Evolutionary conservation across 352 stramenopile genomes (phyloP).

Genomic region (Pythium insidiosum): DNA sequence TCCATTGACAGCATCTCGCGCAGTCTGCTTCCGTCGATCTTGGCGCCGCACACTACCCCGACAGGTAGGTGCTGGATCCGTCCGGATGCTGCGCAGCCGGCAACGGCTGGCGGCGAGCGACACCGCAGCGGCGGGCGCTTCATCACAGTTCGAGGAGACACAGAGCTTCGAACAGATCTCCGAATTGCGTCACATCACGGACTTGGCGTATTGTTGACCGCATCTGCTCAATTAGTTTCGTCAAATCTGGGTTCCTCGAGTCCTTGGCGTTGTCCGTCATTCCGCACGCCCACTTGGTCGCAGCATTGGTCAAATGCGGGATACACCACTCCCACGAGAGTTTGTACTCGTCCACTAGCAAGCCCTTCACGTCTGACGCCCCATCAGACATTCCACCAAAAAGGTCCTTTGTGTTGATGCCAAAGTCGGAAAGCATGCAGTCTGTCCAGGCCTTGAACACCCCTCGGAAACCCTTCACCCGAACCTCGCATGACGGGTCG

Average conservation of each 20-base stretch:
- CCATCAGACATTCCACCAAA: slow-evolving; percentile 1
- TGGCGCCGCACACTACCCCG: no score
- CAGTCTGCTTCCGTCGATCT: no score
- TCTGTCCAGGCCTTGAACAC: no score
- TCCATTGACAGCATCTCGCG: no score
- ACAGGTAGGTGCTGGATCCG: no score
- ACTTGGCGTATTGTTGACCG: slow-evolving; percentile 1
- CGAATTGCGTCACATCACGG: background rate
- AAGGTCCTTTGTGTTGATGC: background rate
- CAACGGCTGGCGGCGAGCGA: no score
- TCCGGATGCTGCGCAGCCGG: no score
- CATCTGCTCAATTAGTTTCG: background rate
- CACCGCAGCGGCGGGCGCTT: no score
- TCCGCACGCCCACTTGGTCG: slow-evolving; percentile 2
- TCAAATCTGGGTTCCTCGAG: background rate
- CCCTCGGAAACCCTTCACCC: no score
- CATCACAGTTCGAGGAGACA: background rate
- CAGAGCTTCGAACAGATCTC: background rate
- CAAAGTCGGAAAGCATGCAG: no score
- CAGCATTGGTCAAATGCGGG: background rate
- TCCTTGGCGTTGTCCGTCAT: no score
- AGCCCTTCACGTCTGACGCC: background rate
- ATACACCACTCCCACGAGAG: slow-evolving; percentile 2
- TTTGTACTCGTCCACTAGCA: background rate
- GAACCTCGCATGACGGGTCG: no score